phyloP scores from a whole-genome alignment of 192 early-diverging fungal genomes.

The Rhizoclosmatium sp. region DNA sequence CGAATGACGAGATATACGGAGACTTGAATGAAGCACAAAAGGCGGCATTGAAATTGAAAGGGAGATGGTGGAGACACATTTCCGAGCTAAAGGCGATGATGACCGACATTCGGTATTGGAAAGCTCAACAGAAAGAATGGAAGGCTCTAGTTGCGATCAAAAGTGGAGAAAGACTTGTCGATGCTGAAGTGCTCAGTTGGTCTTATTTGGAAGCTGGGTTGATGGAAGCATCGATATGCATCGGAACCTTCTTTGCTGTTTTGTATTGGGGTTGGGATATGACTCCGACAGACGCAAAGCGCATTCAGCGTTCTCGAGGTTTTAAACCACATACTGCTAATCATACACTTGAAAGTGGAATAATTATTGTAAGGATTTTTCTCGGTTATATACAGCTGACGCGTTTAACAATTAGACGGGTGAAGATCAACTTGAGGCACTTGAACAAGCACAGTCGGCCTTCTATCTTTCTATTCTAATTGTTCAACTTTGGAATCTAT shows the following conservation, averaged over 20 bases:
- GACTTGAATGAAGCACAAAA: conserved; percentile 20
- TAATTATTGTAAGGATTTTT: conserved; percentile 39
- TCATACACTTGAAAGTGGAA: conserved; percentile 44
- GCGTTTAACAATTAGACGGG: conserved; percentile 23
- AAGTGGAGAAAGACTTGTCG: conserved; percentile 84
- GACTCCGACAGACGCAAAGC: conserved; percentile 62
- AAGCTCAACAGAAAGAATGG: conserved; percentile 40
- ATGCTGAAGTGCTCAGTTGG: conserved; percentile 86
- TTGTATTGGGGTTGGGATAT: conserved; percentile 73
- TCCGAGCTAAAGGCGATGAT: conserved; percentile 46
- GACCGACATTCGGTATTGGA: conserved; percentile 56
- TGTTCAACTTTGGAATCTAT: conserved; percentile 92
- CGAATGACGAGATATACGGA: conserved; percentile 24
- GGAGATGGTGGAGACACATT: conserved; percentile 34
- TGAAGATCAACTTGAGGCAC: conserved; percentile 66
- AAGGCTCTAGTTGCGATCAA: conserved; percentile 35
- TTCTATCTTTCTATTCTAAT: conserved; percentile 82
- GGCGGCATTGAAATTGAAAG: conserved; percentile 26
- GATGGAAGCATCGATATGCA: conserved; percentile 72
- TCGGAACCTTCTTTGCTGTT: conserved; percentile 82
- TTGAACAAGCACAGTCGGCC: conserved; percentile 81
- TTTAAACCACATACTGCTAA: conserved; percentile 56
- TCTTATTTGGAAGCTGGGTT: conserved; percentile 88
- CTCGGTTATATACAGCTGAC: background rate
- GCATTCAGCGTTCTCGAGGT: conserved; percentile 52